Base-by-base conservation (phyloP, 805 yeast species). In the Saturnispora ahearnii region DNA sequence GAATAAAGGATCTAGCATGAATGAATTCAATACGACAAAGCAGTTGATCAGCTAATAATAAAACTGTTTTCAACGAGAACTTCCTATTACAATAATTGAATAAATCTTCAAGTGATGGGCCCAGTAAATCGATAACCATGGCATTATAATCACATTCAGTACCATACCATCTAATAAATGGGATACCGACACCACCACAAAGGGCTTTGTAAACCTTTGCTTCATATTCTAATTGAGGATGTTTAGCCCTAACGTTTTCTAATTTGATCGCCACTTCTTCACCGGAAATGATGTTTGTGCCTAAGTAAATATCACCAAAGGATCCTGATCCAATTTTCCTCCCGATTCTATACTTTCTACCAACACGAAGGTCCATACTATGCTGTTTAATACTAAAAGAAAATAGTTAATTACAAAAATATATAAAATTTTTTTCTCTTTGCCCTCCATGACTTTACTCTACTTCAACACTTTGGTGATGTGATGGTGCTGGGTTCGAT, bases 201-300 rank as follows among this genome's bases (percentile, higher is more conserved):
- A 91, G 72, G 2, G 96, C 90, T 63, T 86, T 88, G 72, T 91
- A 91, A 26, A 93, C 98, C 58, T 95, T 82, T 13, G 97, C 96
- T 68, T 91, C 99, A 65, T 91, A 93, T 62, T 91, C 97, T 57
- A 91, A 76, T 70, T 91, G 99, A 1, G 99, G 98, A 65, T 93
- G 98, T 63, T 88, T 87, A 2, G 98, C 96, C 51, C 84, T 76
- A 48, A 86, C 80, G 55, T 86, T 83, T 65, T 91, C 99, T 55
- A 91, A 74, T 67, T 91, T 91, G 73, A 91, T 91, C 57, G 98
- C 99, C 48, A 93, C 97, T 67, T 91, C 96, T 67, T 93, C 98
- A 40, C 98, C 97, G 40, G 95, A 85, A 45, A 91, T 87, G 66
- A 93, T 81, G 69, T 91, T 93, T 26, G 96, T 87, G 11, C 96